Base-by-base conservation (phyloP, 1,284 basidiomycete genomes). In the Ustilago xerochloae region DNA sequence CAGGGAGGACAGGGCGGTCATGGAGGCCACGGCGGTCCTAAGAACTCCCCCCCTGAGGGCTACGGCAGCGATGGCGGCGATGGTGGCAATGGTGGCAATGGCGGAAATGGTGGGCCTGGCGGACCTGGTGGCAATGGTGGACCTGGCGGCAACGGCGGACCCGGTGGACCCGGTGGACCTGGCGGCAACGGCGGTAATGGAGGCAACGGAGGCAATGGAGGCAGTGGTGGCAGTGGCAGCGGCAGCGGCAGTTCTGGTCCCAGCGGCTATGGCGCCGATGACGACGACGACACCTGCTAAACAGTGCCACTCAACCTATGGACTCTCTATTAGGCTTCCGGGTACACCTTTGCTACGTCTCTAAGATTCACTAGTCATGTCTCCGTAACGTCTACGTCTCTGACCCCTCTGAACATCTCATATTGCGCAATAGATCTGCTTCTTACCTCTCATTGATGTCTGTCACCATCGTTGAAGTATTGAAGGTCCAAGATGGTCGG, bases 1-100 rank as follows among this genome's bases (percentile, higher is more conserved):
- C 13, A 12, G 9, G 45, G 43, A 4, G 55, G n/a, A 28, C 18
- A 22, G 26, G 63, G 50, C 22, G 48, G 41, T 1, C 26, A 39
- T 32, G 65, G 66, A 48, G 51, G 24, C 28, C 36, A 48, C 15
- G 49, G 59, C 18, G 38, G 29, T 18, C 33, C 55, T 32, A 39
- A 38, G 47, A 32, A 50, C 43, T 16, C 32, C 39, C 28, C 16
- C 0, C 32, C 30, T 36, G 65, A 60, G 51, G 47, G 32, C 16
- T 0, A 8, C 18, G 69, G 63, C 8, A 55, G 69, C 15, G 30
- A 46, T n/a, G 59, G 64, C 6, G 64, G 70, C 8, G 36, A 57
- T 22, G 38, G 53, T 13, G 60, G 67, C 20, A 49, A 38, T 13
- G 54, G 58, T 12, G 67, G 62, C 3, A 29, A 41, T 20, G 54